These are phyloP conservation scores for Apiospora saccharicola DNA, from an alignment of 2,329 filamentous ascomycete species.

Conservation along the genomic window DNA sequence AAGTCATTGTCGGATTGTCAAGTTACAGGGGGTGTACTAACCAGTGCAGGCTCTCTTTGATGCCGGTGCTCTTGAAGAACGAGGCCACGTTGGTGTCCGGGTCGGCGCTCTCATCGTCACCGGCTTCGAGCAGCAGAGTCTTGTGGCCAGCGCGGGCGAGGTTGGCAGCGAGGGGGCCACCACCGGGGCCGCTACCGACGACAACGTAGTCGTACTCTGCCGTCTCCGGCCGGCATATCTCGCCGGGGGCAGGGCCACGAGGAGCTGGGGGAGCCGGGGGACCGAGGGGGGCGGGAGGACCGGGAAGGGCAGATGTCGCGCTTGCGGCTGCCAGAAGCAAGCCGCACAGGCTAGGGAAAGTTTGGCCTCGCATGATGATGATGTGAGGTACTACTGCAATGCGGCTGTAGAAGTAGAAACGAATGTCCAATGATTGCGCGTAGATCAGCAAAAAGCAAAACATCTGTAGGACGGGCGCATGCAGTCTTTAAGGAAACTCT, in stretches of 20 bases:
- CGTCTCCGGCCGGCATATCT: conserved; percentile 20
- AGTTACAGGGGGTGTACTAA: conserved; percentile 21
- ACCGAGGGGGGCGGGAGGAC: background rate
- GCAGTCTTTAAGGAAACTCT: background rate
- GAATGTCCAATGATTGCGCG: conserved; percentile 7
- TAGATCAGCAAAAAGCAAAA: conserved; percentile 8
- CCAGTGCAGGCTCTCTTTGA: conserved; percentile 30
- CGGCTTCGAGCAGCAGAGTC: conserved; percentile 60
- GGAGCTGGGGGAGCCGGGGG: background rate
- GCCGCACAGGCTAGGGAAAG: conserved; percentile 15
- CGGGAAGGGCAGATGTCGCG: background rate
- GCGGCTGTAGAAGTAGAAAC: background rate
- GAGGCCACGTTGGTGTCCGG: conserved; percentile 27
- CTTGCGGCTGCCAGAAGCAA: conserved; percentile 19
- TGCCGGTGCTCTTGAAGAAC: conserved; percentile 29
- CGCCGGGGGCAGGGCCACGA: background rate
- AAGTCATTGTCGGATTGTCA: background rate
- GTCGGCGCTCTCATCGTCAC: conserved; percentile 33
- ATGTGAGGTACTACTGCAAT: background rate
- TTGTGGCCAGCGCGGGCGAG: conserved; percentile 59
- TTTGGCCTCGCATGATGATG: conserved; percentile 18
- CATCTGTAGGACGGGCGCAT: background rate
- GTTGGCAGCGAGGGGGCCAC: conserved; percentile 56
- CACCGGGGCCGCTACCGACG: conserved; percentile 61
- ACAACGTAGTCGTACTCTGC: conserved; percentile 58